These are phyloP conservation scores for Pythium chondricola DNA, from an alignment of 352 stramenopile species.

Conservation along the genomic window DNA sequence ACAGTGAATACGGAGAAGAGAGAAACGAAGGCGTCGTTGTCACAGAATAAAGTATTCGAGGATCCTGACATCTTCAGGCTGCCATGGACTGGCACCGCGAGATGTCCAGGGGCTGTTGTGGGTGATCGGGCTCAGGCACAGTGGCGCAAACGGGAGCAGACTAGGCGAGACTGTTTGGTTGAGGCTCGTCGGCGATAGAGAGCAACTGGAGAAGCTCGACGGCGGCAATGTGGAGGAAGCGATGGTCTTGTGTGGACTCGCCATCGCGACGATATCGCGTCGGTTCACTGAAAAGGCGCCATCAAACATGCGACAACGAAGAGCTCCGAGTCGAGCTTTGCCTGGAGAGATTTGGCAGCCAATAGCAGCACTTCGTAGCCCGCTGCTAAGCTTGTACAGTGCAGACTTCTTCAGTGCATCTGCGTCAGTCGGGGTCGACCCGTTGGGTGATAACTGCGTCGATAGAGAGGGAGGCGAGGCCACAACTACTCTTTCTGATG, in stretches of 20 bases:
- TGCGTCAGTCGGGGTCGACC: not conserved
- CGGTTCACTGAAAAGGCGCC: constrained; percentile 1
- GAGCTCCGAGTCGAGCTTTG: constrained; percentile 2
- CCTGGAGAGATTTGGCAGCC: constrained; percentile 14
- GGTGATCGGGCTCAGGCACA: constrained; percentile 12
- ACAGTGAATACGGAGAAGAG: too few species aligned
- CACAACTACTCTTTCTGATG: too few species aligned
- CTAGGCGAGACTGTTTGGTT: not conserved
- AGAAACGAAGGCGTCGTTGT: too few species aligned
- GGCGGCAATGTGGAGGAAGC: not conserved
- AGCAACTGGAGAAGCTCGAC: not conserved
- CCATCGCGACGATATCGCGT: constrained; percentile 18
- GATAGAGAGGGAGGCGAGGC: too few species aligned
- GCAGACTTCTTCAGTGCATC: constrained; percentile 2
- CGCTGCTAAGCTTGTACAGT: constrained; percentile 14
- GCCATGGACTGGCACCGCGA: constrained; percentile 19
- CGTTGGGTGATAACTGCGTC: constrained; percentile 1
- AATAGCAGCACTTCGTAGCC: not conserved
- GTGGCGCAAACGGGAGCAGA: not conserved
- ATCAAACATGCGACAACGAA: not conserved
- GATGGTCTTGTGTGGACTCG: constrained; percentile 5
- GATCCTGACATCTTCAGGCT: constrained; percentile 48
- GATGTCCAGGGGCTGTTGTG: constrained; percentile 5
- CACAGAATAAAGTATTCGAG: constrained; percentile 76
- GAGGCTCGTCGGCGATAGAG: not conserved